These are phyloP conservation scores for Silene coronaria DNA, from an alignment of 179 eudicot genomes.

Conservation along the genomic window DNA sequence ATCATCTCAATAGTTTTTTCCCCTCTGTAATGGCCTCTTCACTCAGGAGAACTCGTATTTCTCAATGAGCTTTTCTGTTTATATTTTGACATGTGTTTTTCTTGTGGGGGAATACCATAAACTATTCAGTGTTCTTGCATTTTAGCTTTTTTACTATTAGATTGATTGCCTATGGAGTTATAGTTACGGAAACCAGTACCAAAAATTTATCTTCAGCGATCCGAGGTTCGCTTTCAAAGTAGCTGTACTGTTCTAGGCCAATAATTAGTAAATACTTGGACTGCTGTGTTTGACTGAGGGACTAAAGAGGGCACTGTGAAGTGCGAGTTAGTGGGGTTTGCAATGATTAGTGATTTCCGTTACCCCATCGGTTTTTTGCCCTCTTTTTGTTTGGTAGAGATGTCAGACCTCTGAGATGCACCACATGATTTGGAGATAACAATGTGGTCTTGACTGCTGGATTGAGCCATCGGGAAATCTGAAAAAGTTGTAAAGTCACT, in stretches of 20 bases:
- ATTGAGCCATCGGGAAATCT: background rate
- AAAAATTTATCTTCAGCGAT: background rate
- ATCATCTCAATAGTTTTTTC: background rate
- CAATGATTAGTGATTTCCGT: background rate
- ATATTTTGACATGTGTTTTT: background rate
- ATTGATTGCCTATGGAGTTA: background rate
- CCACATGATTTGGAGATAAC: background rate
- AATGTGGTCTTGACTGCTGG: background rate
- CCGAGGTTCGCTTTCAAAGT: background rate
- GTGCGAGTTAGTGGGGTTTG: background rate
- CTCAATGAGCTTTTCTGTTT: background rate
- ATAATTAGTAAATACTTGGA: background rate
- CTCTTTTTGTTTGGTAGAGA: background rate
- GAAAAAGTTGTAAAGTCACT: background rate
- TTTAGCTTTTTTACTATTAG: background rate
- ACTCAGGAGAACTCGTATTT: background rate
- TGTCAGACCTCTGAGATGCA: background rate
- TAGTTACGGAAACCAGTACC: background rate
- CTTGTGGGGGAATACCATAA: background rate
- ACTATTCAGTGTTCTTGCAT: background rate
- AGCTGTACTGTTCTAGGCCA: background rate
- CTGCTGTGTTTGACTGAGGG: background rate
- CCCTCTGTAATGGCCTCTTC: background rate
- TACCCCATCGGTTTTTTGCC: background rate
- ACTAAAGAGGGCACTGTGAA: background rate